A percentile compares a stretch with the other conserved stretches of the same genome.
phyloP scores from a whole-genome alignment of 208 protist species.

The Trypanosomatidae sp. region DNA sequence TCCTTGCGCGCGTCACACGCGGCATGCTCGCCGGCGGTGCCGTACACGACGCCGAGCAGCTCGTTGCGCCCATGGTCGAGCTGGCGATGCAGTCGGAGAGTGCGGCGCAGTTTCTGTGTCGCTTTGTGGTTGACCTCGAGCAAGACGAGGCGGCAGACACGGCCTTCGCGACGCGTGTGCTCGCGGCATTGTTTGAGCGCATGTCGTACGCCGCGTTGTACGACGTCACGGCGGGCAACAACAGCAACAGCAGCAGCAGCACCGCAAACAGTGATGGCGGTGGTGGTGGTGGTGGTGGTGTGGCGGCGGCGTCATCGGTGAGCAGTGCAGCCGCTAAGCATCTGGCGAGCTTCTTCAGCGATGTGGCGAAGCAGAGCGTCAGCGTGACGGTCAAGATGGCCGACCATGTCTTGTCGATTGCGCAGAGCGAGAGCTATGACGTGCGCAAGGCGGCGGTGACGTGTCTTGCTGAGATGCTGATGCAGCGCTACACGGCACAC shows the following conservation, averaged over 20 bases:
- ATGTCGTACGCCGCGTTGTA: conserved; percentile 45
- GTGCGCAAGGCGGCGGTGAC: conserved; percentile 73
- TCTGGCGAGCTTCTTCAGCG: conserved; percentile 57
- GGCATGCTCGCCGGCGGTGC: background rate
- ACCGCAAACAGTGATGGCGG: background rate
- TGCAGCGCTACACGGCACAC: conserved; percentile 64
- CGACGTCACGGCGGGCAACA: conserved; percentile 13
- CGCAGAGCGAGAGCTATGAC: conserved; percentile 80
- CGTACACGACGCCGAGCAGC: conserved; percentile 8
- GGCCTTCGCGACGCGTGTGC: conserved; percentile 14
- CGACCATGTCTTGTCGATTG: conserved; percentile 28
- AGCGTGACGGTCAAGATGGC: conserved; percentile 56
- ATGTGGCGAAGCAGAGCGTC: conserved; percentile 66
- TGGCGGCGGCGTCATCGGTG: too few relatives aligned
- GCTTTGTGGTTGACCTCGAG: conserved; percentile 65
- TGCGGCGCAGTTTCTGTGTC: conserved; percentile 56
- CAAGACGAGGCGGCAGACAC: conserved; percentile 17
- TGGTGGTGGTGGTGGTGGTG: too few relatives aligned
- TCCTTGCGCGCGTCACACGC: conserved; percentile 36
- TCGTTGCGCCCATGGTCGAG: conserved; percentile 15
- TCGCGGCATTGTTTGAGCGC: conserved; percentile 42
- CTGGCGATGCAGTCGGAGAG: conserved; percentile 42
- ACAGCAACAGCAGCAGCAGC: background rate
- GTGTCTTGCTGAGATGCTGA: conserved; percentile 68
- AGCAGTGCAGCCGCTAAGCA: conserved; percentile 52